phyloP scores from a whole-genome alignment of 345 rosid species.

The Luvunga scandens region DNA sequence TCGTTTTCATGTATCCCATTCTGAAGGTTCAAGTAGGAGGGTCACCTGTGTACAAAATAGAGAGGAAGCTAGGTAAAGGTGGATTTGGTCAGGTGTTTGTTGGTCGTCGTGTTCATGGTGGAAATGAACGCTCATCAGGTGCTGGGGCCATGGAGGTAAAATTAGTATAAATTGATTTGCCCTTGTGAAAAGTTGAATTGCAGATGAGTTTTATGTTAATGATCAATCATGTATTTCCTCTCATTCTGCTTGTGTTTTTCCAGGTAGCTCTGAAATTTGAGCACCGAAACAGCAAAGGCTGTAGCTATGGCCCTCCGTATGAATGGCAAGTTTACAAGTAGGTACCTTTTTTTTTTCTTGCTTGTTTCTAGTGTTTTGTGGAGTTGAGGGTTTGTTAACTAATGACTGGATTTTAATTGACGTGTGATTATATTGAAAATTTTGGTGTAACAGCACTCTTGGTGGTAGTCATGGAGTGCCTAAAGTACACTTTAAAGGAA shows the following conservation, averaged over 20 bases:
- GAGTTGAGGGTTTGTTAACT: neutral
- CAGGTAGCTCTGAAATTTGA: conserved; percentile 98
- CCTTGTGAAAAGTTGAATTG: neutral
- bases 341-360: conserved; percentile 18
- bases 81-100: conserved; percentile 99
- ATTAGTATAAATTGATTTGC: conserved; percentile 1
- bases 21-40: conserved; percentile 92
- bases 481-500: conserved; percentile 85
- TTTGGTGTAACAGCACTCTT: conserved; percentile 57
- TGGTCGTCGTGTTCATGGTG: conserved; percentile 76
- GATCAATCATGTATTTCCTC: conserved; percentile 1
- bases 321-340: conserved; percentile 99
- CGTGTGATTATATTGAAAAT: neutral
- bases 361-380: neutral
- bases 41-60: conserved; percentile 81
- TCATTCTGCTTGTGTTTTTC: conserved; percentile 12
- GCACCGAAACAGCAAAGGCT: conserved; percentile 95
- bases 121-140: conserved; percentile 69
- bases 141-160: conserved; percentile 81
- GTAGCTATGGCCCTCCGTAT: conserved; percentile 95
- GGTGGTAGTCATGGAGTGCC: conserved; percentile 99
- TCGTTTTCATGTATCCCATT: neutral
- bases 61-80: conserved; percentile 91
- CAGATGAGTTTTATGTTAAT: neutral
- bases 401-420: neutral